Evolutionary conservation across 2,329 filamentous ascomycete species (phyloP).

Genomic region (Pseudocercospora macadamiae): DNA sequence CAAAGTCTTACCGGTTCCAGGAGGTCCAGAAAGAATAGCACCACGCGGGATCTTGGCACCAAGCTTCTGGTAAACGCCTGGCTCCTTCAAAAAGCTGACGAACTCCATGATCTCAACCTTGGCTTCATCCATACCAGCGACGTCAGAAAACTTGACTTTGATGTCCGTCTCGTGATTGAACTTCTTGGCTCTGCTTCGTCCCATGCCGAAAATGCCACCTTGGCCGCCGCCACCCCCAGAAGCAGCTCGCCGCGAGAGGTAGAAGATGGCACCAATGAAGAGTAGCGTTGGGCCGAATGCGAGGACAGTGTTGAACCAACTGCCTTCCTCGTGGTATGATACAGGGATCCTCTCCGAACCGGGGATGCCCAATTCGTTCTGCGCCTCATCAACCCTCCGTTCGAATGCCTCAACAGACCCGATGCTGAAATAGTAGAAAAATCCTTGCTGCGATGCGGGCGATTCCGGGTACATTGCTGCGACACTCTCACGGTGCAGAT

Average conservation of each 20-base stretch:
- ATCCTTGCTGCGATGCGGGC: conserved; percentile 66
- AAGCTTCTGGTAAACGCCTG: conserved; percentile 86
- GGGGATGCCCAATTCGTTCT: conserved; percentile 84
- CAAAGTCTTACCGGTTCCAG: conserved; percentile 96
- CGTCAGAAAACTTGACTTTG: conserved; percentile 96
- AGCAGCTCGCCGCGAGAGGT: conserved; percentile 74
- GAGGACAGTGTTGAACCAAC: conserved; percentile 71
- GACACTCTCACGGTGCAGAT: conserved; percentile 75
- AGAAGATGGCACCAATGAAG: conserved; percentile 81
- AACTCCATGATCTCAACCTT: conserved; percentile 99
- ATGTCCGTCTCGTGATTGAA: conserved; percentile 97
- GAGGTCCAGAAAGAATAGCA: conserved; percentile 94
- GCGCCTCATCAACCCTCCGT: conserved; percentile 81
- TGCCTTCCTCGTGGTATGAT: conserved; percentile 77
- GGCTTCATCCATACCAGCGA: conserved; percentile 97
- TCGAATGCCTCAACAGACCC: conserved; percentile 94
- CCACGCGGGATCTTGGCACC: conserved; percentile 97
- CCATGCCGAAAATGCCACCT: conserved; percentile 90
- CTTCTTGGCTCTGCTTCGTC: conserved; percentile 91
- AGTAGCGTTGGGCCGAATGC: conserved; percentile 86
- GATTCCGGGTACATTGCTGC: conserved; percentile 75
- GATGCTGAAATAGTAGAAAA: conserved; percentile 92
- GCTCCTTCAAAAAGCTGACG: conserved; percentile 93
- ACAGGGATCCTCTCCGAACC: conserved; percentile 88
- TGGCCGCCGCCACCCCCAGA: conserved; percentile 63